These are phyloP conservation scores for Panaeolus cyanescens DNA, from an alignment of 768 basidiomycete species.

Conservation along the genomic window DNA sequence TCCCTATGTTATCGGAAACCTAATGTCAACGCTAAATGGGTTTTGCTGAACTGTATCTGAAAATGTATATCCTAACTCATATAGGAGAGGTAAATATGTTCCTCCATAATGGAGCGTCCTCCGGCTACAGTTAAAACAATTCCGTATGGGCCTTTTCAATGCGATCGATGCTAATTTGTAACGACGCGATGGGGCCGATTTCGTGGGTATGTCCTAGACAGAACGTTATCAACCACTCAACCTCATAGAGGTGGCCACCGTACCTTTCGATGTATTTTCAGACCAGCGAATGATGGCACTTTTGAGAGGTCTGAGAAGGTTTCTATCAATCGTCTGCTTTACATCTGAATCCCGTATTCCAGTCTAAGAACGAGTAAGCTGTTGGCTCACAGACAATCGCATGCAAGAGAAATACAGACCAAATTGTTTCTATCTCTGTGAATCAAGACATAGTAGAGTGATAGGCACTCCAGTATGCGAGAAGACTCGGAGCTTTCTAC, in stretches of 20 bases:
- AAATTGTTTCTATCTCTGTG: conserved; percentile 57
- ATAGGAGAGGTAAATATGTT: too few relatives aligned
- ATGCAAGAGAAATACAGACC: conserved; percentile 33
- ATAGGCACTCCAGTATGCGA: conserved; percentile 65
- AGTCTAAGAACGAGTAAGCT: conserved; percentile 37
- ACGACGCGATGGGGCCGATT: conserved; percentile 41
- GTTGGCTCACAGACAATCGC: background rate
- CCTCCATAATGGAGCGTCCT: background rate
- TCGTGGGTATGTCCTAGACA: conserved; percentile 30
- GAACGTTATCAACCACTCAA: conserved; percentile 5
- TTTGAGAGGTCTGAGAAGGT: conserved; percentile 47
- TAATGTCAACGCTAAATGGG: too few relatives aligned
- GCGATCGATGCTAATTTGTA: conserved; percentile 51
- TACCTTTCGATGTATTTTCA: conserved; percentile 13
- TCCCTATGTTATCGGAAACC: too few relatives aligned
- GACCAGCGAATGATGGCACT: conserved; percentile 35
- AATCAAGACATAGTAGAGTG: conserved; percentile 68
- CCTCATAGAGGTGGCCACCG: background rate
- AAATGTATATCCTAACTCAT: too few relatives aligned
- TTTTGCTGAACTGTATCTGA: too few relatives aligned
- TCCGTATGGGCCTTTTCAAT: conserved; percentile 37
- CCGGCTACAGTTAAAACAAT: background rate
- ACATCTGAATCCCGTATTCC: conserved; percentile 49
- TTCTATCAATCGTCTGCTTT: conserved; percentile 43
- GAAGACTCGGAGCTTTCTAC: conserved; percentile 58